Conservation (phyloP, 179 eudicot species). For the Beta lomatogona region DNA sequence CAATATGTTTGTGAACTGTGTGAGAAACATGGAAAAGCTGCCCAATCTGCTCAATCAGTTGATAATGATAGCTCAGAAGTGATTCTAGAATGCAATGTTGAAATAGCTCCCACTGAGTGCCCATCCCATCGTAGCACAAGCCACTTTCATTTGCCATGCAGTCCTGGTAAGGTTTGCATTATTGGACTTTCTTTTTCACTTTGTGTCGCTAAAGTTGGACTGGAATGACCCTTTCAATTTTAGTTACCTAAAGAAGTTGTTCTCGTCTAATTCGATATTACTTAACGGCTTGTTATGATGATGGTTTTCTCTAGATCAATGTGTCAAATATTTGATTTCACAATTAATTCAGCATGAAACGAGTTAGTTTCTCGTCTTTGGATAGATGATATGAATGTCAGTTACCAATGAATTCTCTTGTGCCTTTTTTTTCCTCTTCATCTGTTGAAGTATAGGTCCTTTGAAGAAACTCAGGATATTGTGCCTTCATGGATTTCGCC, state of each 20-base stretch:
- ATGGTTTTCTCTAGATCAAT: not conserved
- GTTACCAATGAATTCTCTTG: not conserved
- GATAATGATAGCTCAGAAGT: slow-evolving; percentile 27
- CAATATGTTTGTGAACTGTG: slow-evolving; percentile 80
- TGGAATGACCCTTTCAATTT: not conserved
- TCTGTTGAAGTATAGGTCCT: slow-evolving; percentile 34
- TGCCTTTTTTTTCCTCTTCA: not conserved
- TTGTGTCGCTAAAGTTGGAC: not conserved
- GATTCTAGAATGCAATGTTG: slow-evolving; percentile 11
- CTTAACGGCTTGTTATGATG: not conserved
- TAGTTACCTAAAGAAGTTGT: not conserved
- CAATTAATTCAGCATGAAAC: not conserved
- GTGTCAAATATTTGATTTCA: not conserved
- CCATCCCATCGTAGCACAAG: slow-evolving; percentile 21
- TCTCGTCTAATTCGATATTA: not conserved
- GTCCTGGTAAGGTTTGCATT: slow-evolving; percentile 50
- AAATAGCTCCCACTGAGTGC: slow-evolving; percentile 29
- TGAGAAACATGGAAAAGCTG: slow-evolving; percentile 59
- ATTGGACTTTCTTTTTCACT: not conserved
- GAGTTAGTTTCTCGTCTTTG: not conserved
- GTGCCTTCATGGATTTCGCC: slow-evolving; percentile 96
- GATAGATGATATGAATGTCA: not conserved
- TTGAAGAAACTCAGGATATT: slow-evolving; percentile 71
- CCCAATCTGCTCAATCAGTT: slow-evolving; percentile 28
- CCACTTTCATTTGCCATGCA: slow-evolving; percentile 24